Evolutionary conservation across 768 basidiomycete species (phyloP).

Genomic region (Leccinum subtestaceum): DNA sequence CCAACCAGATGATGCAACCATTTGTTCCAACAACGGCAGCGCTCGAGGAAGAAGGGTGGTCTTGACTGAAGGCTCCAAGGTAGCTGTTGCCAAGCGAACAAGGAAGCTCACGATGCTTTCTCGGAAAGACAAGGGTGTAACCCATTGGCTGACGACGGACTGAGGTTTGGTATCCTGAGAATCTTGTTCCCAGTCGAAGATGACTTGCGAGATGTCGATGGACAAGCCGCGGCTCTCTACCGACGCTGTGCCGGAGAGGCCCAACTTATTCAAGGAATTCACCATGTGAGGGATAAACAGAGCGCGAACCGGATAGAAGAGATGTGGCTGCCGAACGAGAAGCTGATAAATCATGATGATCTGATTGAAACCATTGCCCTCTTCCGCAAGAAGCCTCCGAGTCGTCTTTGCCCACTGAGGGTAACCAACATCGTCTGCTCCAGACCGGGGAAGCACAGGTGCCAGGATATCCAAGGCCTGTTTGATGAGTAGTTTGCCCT

Average conservation of each 20-base stretch:
- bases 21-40: constrained; percentile 63
- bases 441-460: constrained; percentile 68
- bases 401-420: constrained; percentile 87
- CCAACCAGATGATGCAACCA: constrained; percentile 85
- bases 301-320: constrained; percentile 91
- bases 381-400: constrained; percentile 82
- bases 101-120: constrained; percentile 95
- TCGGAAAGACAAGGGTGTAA: constrained; percentile 73
- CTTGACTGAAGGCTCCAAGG: constrained; percentile 44
- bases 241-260: constrained; percentile 68
- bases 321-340: constrained; percentile 83
- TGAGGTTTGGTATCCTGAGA: constrained; percentile 32
- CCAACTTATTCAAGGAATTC: constrained; percentile 82
- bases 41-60: constrained; percentile 57
- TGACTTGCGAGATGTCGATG: constrained; percentile 87
- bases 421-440: constrained; percentile 54
- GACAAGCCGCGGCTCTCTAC: constrained; percentile 82
- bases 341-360: constrained; percentile 86
- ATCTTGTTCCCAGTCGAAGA: constrained; percentile 91
- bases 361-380: constrained; percentile 67
- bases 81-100: constrained; percentile 80
- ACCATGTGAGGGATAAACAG: constrained; percentile 94
- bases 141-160: constrained; percentile 47
- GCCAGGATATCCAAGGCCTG: constrained; percentile 87
- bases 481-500: constrained; percentile 70